Base-by-base conservation (phyloP, 1,284 basidiomycete species). In the Heterobasidion occidentale region DNA sequence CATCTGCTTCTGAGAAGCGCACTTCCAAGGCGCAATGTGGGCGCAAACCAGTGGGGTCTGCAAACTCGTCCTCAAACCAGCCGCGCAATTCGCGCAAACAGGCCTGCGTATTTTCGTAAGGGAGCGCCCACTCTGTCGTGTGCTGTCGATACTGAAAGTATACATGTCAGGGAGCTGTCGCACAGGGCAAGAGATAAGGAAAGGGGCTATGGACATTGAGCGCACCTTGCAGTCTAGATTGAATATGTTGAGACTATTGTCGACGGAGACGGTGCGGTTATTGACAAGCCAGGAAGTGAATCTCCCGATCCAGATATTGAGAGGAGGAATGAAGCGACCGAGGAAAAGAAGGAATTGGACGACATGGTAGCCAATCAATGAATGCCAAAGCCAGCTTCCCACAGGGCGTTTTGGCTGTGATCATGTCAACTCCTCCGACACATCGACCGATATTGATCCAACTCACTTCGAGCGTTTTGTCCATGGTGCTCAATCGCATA, bases 1-100 rank as follows among this genome's bases (percentile, higher is more conserved):
- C 92, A 72, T 99, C 96, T 20, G 79, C 77, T 27, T 85, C 84
- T 38, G 91, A 89, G 71, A 94, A 96, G 9, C 97, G 83, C 60
- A 99, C 86, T 75, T 99, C 96, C 66, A 99, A 80, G 4, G 93
- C 92, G 70, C 95, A 98, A 68, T 99, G 95, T 4, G 91, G 86
- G 33, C 91, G 81, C 53, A 94, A 76, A 12, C 95, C 95, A 27
- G 79, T 65, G 0, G 84, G 79, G 66, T 89, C 76, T 17, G 75
- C 70, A 54, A 81, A 77, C 68, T 96, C 91, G 53, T 75, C 70
- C 33, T 83, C 78, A 17, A 96, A 73, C 88, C 92, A 98, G 9
- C 75, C 71, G 48, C 83, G 80, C 62, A 98, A 75, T 56, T 89
- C 92, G 35, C 73, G 74, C 52, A 99, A 77, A 63, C 90, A 93